Conservation (phyloP, 2,329 filamentous ascomycete species). For the Bipolaris zeicola region DNA sequence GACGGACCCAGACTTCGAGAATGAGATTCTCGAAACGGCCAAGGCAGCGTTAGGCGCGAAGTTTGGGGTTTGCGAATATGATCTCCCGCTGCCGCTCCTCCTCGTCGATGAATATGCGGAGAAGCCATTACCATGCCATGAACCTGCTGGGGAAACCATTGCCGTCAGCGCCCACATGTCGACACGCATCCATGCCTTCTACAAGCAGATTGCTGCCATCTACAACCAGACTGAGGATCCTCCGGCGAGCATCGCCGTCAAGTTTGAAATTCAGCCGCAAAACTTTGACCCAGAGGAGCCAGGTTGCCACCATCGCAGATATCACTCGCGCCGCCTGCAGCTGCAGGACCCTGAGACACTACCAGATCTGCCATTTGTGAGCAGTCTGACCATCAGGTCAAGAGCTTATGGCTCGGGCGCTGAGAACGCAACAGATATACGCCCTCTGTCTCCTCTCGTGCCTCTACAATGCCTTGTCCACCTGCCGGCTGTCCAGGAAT, state of each 20-base stretch:
- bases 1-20: slow-evolving; percentile 17
- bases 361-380: slow-evolving; percentile 17
- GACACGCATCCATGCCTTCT: slow-evolving; percentile 14
- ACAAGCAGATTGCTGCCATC: slow-evolving; percentile 11
- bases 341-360: slow-evolving; percentile 14
- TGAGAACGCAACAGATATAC: slow-evolving; percentile 15
- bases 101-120: slow-evolving; percentile 14
- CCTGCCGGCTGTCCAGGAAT: slow-evolving; percentile 12
- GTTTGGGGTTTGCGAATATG: slow-evolving; percentile 11
- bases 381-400: slow-evolving; percentile 9
- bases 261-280: slow-evolving; percentile 12
- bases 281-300: slow-evolving; percentile 11
- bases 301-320: slow-evolving; percentile 13
- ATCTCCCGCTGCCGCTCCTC: slow-evolving; percentile 17
- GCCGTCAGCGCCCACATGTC: slow-evolving; percentile 15
- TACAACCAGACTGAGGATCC: slow-evolving; percentile 8
- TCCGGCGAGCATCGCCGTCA: slow-evolving; percentile 13
- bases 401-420: not conserved
- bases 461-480: slow-evolving; percentile 19
- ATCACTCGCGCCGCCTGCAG: slow-evolving; percentile 19
- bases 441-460: slow-evolving; percentile 20
- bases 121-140: slow-evolving; percentile 10
- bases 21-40: slow-evolving; percentile 11
- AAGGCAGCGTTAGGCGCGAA: slow-evolving; percentile 19
- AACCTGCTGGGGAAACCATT: slow-evolving; percentile 16